These are phyloP conservation scores for Metrosideros polymorpha DNA, from an alignment of 441 rosid species.

Conservation along the genomic window DNA sequence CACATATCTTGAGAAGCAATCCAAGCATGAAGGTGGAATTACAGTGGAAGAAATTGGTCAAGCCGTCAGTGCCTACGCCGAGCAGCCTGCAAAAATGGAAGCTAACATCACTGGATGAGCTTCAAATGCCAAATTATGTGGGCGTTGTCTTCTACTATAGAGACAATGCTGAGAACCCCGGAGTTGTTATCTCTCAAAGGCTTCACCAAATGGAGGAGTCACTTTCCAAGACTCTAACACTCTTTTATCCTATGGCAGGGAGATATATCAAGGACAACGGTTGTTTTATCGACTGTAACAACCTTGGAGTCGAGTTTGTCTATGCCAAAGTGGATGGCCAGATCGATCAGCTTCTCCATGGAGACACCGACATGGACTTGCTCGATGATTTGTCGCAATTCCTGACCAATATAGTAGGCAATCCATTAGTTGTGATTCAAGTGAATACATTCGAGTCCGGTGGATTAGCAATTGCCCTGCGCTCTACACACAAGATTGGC, in stretches of 20 bases:
- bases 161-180: neutral
- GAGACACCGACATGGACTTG: neutral
- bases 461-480: neutral
- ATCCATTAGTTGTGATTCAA: neutral
- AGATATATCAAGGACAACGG: neutral
- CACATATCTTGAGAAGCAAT: neutral
- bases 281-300: neutral
- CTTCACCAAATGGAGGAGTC: neutral
- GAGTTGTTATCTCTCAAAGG: neutral
- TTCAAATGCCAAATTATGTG: neutral
- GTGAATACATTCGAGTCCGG: neutral
- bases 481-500: neutral
- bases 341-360: neutral
- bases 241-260: neutral
- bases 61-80: neutral
- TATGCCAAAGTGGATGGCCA: neutral
- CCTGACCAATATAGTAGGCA: neutral
- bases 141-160: neutral
- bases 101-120: neutral
- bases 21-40: neutral
- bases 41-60: neutral
- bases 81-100: neutral
- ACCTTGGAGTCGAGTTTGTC: neutral
- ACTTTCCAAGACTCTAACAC: neutral
- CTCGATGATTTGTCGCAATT: neutral